Base-by-base conservation (phyloP, 257 asterid genomes). In the Petunia secreta region DNA sequence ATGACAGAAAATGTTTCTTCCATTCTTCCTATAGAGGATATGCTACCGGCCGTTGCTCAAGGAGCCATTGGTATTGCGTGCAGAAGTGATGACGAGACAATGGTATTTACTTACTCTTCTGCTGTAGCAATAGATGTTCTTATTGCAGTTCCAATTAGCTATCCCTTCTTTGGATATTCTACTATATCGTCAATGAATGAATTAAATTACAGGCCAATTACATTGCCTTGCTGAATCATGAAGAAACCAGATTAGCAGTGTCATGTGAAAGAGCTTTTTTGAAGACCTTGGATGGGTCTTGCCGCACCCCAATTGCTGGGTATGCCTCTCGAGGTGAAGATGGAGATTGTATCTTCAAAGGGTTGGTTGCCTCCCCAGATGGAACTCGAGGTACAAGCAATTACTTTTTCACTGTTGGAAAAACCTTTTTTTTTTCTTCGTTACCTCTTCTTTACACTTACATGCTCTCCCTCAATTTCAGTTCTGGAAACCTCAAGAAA, bases 1-100 rank as follows among this genome's bases (percentile, higher is more conserved):
- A 95, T 92, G 99, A 89, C 93, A 1, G 97, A 93, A 79, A 85
- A 85, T 75, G 99, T 93, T 48, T 85, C 97, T 48, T 80, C 93
- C 34, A 81, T 91, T 75, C 91, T 95, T 38, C 87, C 98, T 44
- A 91, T 95, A 64, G 97, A 95, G 57, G 97, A 95, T 85, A 95
- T 95, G 99, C 97, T 95, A 79, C 99, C 99, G 46, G 99, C 99
- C 78, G 99, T 95, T 58, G 99, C 98, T 82, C 98, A 95, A 79
- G 99, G 99, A 80, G 99, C 99, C 77, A 95, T 95, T 44, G 99
- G 99, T 46, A 95, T 95, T 75, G 98, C 98, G 0, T 95, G 98
- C 80, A 90, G 98, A 85, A 84, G 85, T 46, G 92, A 91, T 75
- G 98, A 95, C 75, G 94, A 91, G 39, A 93, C 88, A 76, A 95